These are phyloP conservation scores for Melampsora americana DNA, from an alignment of 1,284 basidiomycete species.

Conservation along the genomic window DNA sequence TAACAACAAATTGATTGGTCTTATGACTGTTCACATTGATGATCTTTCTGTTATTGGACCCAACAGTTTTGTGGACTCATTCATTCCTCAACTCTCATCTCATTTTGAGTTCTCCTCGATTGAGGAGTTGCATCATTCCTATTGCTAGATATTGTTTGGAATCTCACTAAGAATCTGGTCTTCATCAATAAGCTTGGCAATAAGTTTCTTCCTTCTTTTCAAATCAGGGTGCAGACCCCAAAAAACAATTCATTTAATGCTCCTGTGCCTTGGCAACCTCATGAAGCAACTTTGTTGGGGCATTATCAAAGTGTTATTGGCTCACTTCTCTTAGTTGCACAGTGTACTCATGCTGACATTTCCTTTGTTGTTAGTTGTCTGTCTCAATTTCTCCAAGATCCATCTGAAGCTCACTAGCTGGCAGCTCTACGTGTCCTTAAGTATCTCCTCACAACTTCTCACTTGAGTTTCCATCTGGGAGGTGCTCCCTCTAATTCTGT, in stretches of 20 bases:
- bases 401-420: not conserved
- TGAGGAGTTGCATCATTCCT: too few species aligned
- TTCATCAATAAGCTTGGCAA: too few species aligned
- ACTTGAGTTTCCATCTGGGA: not conserved
- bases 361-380: not conserved
- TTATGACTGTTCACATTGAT: too few species aligned
- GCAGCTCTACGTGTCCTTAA: conserved; percentile 8
- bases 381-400: conserved; percentile 23
- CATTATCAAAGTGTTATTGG: conserved; percentile 1
- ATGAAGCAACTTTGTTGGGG: not conserved
- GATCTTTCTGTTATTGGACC: too few species aligned
- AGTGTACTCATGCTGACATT: conserved; percentile 13
- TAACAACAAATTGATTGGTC: too few species aligned
- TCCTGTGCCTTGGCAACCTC: not conserved
- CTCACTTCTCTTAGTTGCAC: not conserved
- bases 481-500: not conserved
- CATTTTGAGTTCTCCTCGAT: too few species aligned
- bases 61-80: too few species aligned
- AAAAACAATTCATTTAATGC: not conserved
- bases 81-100: too few species aligned
- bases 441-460: not conserved
- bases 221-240: not conserved
- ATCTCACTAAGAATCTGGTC: too few species aligned
- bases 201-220: too few species aligned
- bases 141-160: too few species aligned